phyloP scores from a whole-genome alignment of 139 green algal genomes.

The Trebouxia sp. region DNA sequence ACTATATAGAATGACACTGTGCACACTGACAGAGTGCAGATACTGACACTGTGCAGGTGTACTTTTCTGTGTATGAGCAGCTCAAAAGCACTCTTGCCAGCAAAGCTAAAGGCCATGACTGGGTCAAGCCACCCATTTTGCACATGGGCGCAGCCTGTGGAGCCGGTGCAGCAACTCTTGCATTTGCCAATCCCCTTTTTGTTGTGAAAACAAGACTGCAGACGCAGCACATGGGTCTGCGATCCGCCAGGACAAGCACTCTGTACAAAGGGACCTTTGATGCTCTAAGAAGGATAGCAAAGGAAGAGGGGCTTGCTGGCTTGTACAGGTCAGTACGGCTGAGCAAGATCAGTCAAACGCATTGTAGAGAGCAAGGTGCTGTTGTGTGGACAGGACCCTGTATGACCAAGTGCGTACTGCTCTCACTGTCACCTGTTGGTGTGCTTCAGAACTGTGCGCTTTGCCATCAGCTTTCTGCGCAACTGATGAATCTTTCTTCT shows the following conservation, averaged over 20 bases:
- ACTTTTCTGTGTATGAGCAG: slow-evolving; percentile 92
- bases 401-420: no score
- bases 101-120: slow-evolving; percentile 24
- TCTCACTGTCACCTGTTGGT: no score
- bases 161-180: slow-evolving; percentile 82
- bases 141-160: slow-evolving; percentile 84
- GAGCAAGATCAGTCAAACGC: no score
- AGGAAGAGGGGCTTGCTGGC: slow-evolving; percentile 85
- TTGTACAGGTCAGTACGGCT: slow-evolving; percentile 89
- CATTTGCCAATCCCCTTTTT: slow-evolving; percentile 95
- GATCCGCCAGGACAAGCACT: slow-evolving; percentile 28
- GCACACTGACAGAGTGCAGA: not conserved
- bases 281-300: slow-evolving; percentile 77
- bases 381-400: no score
- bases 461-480: no score
- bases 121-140: slow-evolving; percentile 31
- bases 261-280: slow-evolving; percentile 76
- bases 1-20: no score
- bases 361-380: no score
- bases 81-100: slow-evolving; percentile 67
- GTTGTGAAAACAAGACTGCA: slow-evolving; percentile 97
- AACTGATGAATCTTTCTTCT: no score
- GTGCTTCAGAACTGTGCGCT: no score
- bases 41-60: slow-evolving; percentile 64
- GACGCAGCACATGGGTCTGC: slow-evolving; percentile 70